Conservation (phyloP, 805 yeast genomes). For the Pichia membranifaciens region DNA sequence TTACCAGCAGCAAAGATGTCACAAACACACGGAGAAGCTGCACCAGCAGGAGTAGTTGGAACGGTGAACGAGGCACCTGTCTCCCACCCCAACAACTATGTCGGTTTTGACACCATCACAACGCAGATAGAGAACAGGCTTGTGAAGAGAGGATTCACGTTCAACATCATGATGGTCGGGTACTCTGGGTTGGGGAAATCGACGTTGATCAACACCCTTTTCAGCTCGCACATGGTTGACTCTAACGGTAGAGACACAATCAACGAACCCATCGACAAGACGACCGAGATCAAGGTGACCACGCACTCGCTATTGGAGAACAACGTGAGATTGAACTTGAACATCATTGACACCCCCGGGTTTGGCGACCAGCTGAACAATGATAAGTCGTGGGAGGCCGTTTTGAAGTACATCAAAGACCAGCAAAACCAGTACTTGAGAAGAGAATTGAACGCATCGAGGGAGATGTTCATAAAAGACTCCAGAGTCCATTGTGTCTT, state of each 20-base stretch:
- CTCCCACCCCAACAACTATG: conserved; percentile 66
- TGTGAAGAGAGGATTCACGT: conserved; percentile 87
- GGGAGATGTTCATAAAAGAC: conserved; percentile 77
- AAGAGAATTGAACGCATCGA: conserved; percentile 89
- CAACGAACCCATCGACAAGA: conserved; percentile 71
- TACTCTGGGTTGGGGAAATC: conserved; percentile 92
- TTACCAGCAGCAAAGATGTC: background rate
- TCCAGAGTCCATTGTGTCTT: conserved; percentile 91
- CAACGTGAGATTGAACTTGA: conserved; percentile 77
- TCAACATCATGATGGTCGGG: conserved; percentile 92
- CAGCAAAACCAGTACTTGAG: conserved; percentile 88
- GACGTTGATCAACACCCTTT: conserved; percentile 84
- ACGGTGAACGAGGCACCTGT: conserved; percentile 4
- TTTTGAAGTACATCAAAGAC: conserved; percentile 88
- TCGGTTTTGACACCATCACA: conserved; percentile 96
- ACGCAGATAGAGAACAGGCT: conserved; percentile 90
- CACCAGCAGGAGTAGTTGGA: background rate
- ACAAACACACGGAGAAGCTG: background rate
- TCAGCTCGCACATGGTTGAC: conserved; percentile 72
- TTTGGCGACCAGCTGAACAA: conserved; percentile 96
- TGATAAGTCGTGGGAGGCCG: conserved; percentile 95
- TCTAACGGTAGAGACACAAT: conserved; percentile 66
- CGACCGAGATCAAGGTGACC: conserved; percentile 75
- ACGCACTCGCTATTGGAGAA: conserved; percentile 74
- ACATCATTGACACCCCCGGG: conserved; percentile 95